Conservation (phyloP, 1,139 yeast genomes). For the Yamadazyma taylorii region DNA sequence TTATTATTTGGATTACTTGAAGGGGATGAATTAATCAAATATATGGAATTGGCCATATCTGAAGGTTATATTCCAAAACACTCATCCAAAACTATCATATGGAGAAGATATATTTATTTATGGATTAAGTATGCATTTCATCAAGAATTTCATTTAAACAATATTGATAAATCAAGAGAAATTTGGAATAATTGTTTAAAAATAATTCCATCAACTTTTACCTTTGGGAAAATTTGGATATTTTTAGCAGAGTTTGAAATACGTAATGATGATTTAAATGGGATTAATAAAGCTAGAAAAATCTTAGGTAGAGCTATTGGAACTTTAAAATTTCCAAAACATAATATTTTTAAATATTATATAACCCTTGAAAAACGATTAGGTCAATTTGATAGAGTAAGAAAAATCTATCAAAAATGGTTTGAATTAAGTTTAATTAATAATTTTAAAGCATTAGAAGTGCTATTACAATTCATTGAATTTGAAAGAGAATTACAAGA, state of each 20-base stretch:
- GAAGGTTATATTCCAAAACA: constrained; percentile 29
- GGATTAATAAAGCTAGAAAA: constrained; percentile 58
- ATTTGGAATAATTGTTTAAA: constrained; percentile 52
- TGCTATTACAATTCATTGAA: constrained; percentile 53
- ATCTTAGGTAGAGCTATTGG: constrained; percentile 77
- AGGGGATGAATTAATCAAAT: constrained; percentile 25
- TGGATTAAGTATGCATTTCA: constrained; percentile 70
- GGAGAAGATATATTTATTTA: constrained; percentile 70
- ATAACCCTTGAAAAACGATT: constrained; percentile 56
- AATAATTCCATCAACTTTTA: constrained; percentile 60
- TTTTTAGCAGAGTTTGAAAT: constrained; percentile 72
- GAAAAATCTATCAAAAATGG: constrained; percentile 69
- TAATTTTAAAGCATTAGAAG: constrained; percentile 33
- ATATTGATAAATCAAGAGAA: constrained; percentile 47
- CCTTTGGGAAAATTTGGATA: constrained; percentile 77
- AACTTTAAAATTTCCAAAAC: constrained; percentile 38
- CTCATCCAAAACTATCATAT: constrained; percentile 40
- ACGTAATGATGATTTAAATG: constrained; percentile 44
- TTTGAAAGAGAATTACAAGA: constrained; percentile 76
- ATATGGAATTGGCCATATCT: constrained; percentile 48
- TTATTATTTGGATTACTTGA: constrained; percentile 51
- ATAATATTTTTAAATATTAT: constrained; percentile 60
- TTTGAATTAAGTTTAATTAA: constrained; percentile 52
- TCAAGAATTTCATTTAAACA: constrained; percentile 53
- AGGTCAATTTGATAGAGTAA: constrained; percentile 77